Percentiles rank a stretch among this genome's conserved stretches.
These are phyloP conservation scores for Dendryphion nanum DNA, from an alignment of 2,329 filamentous ascomycete species.

Conservation along the genomic window DNA sequence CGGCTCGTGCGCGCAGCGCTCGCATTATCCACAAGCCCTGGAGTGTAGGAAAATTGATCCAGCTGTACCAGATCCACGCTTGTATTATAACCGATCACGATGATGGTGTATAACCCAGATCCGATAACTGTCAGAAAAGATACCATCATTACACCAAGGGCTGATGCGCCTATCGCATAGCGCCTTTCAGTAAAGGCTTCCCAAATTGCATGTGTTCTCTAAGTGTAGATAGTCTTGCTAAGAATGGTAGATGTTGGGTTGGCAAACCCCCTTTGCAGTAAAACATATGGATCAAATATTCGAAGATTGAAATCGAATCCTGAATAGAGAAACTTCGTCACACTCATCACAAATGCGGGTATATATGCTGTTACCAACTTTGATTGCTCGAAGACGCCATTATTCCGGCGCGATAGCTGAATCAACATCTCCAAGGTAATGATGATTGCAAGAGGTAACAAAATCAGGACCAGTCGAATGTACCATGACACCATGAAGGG, in stretches of 20 bases:
- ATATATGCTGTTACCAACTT: not conserved
- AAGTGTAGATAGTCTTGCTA: conserved; percentile 3
- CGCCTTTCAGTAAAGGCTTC: not conserved
- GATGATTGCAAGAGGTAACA: not conserved
- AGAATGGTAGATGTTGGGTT: conserved; percentile 1
- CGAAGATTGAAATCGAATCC: conserved; percentile 3
- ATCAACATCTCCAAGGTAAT: not conserved
- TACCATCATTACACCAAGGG: not conserved
- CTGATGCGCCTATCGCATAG: not conserved
- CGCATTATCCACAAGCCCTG: not conserved
- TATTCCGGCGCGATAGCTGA: not conserved
- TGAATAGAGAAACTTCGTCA: conserved; percentile 3
- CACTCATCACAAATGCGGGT: conserved; percentile 2
- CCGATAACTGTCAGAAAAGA: conserved; percentile 2
- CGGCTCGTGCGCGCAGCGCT: not conserved
- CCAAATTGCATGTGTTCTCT: conserved; percentile 3
- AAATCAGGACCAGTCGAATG: not conserved
- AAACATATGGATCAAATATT: conserved; percentile 3
- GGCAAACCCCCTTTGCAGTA: conserved; percentile 1
- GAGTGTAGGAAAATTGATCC: not conserved
- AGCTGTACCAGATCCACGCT: not conserved
- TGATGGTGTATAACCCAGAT: conserved; percentile 1
- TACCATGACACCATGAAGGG: not conserved
- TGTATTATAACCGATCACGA: not conserved
- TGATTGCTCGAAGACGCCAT: not conserved